These are phyloP conservation scores for Fraxinus albicans DNA, from an alignment of 305 asterid species.

Conservation along the genomic window DNA sequence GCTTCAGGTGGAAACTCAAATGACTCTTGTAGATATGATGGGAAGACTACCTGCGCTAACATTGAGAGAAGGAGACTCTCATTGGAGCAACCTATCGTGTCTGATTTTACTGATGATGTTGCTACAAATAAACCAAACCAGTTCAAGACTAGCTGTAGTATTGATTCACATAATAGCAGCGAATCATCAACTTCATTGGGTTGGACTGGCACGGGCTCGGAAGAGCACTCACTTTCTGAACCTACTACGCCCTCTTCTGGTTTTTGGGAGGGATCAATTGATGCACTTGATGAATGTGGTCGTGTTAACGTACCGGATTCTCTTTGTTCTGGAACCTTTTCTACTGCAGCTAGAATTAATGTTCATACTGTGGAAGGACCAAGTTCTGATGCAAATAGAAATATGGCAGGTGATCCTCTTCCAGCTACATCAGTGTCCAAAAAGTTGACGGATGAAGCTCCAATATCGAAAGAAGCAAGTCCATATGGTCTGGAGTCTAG, in stretches of 20 bases:
- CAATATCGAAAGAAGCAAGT: constrained; percentile 27
- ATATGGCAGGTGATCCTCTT: constrained; percentile 22
- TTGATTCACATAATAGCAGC: constrained; percentile 21
- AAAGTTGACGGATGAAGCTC: constrained; percentile 28
- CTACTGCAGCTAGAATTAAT: constrained; percentile 28
- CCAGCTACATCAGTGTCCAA: constrained; percentile 25
- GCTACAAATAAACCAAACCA: constrained; percentile 23
- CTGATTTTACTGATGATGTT: constrained; percentile 18
- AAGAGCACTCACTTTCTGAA: constrained; percentile 43
- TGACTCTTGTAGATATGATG: constrained; percentile 27
- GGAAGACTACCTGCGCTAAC: constrained; percentile 17
- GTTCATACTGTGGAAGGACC: constrained; percentile 21
- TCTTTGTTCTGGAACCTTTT: constrained; percentile 24
- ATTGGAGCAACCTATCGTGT: constrained; percentile 29
- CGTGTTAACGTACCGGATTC: constrained; percentile 28
- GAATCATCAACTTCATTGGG: constrained; percentile 41
- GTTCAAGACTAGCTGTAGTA: constrained; percentile 21
- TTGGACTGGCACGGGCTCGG: constrained; percentile 34
- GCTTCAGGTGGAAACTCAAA: constrained; percentile 30
- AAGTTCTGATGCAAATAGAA: constrained; percentile 28
- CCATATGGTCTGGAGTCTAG: constrained; percentile 28
- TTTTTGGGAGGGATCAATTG: constrained; percentile 64
- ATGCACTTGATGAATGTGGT: constrained; percentile 30
- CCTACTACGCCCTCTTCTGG: constrained; percentile 59
- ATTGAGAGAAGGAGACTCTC: constrained; percentile 25